phyloP scores from a whole-genome alignment of 2,329 filamentous ascomycete species.

The Sordariomycetes sp. region DNA sequence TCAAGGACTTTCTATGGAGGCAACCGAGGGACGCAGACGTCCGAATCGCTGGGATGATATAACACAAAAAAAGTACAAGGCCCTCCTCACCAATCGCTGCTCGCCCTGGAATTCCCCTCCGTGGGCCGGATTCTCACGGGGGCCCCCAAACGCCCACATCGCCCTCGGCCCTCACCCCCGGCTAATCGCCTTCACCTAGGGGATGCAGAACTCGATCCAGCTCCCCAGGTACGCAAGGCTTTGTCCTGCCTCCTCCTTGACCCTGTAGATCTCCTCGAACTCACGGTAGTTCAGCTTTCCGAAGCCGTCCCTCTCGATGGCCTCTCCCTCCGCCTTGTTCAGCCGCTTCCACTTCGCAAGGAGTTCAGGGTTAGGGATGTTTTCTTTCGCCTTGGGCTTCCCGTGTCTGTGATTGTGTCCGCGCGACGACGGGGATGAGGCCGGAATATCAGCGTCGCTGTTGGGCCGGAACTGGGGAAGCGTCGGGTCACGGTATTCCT shows the following conservation, averaged over 20 bases:
- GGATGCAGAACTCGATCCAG: slow-evolving; percentile 80
- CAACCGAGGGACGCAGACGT: too few species aligned
- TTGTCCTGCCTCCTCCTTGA: slow-evolving; percentile 50
- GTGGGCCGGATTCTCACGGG: not conserved
- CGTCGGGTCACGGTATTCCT: slow-evolving; percentile 43
- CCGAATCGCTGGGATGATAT: not conserved
- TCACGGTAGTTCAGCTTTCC: slow-evolving; percentile 70
- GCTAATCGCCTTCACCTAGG: slow-evolving; percentile 22
- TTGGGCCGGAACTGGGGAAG: slow-evolving; percentile 62
- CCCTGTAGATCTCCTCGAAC: slow-evolving; percentile 65
- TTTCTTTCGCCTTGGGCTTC: slow-evolving; percentile 5
- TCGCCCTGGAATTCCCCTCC: not conserved
- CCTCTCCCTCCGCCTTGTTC: slow-evolving; percentile 57
- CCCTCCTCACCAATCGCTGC: too few species aligned
- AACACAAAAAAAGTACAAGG: not conserved
- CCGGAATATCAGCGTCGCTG: slow-evolving; percentile 15
- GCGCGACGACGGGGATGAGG: not conserved
- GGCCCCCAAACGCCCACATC: not conserved
- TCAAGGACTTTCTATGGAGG: too few species aligned
- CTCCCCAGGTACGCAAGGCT: slow-evolving; percentile 72
- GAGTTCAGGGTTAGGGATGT: slow-evolving; percentile 16
- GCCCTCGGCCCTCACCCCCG: not conserved
- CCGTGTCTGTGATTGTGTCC: not conserved
- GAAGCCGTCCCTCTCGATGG: slow-evolving; percentile 62
- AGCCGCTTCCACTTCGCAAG: slow-evolving; percentile 43